Evolutionary conservation across 768 basidiomycete genomes (phyloP), one percentile per base, ranked within the genome.

Genomic region (Termitomyces sp.): DNA sequence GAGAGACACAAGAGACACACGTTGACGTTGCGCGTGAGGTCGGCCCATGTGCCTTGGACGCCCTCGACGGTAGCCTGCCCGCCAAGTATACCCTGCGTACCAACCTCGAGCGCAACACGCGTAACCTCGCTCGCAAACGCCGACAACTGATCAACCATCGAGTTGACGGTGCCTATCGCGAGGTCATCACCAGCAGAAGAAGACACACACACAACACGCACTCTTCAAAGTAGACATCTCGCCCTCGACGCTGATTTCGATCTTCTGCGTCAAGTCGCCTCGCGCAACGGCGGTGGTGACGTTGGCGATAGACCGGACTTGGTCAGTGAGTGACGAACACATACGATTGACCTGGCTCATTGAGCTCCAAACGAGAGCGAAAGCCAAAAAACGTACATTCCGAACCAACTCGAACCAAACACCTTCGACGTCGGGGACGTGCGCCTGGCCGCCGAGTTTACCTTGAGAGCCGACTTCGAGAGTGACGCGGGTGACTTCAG

Each of bases 21-120:
- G 71, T 97, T 97, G 67, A 97, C 94, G 59, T 91, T 92, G 58
- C 88, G 77, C 0, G 93, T 95, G 70, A 97, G 78, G 68, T 92
- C 89, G 20, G 88, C 86, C 95, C 95, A 97, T 8, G 93, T 94
- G 18, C 95, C 95, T 70, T 94, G 90, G 0, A 95, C 93, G 67
- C 91, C 92, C 62, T 91, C 87, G 37, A 96, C 95, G 36, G 81
- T 84, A 11, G 95, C 95, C 68, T 95, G 93, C 55, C 93, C 93
- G 60, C 95, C 93, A 64, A 95, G 76, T 47, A 92, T 92, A 68
- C 91, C 93, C 66, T 94, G 88, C 3, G 93, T 94, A 24, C 93
- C 93, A 66, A 95, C 93, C 65, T 95, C 93, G 69, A 91, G 73
- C 1, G 93, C 92, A 50, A 96, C 89, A 62, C 90, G 80, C 6